Evolutionary conservation across 225 moss, liverwort and hornwort species (phyloP), one percentile per base, ranked within the genome.

Genomic region (Climacium dendroides): DNA sequence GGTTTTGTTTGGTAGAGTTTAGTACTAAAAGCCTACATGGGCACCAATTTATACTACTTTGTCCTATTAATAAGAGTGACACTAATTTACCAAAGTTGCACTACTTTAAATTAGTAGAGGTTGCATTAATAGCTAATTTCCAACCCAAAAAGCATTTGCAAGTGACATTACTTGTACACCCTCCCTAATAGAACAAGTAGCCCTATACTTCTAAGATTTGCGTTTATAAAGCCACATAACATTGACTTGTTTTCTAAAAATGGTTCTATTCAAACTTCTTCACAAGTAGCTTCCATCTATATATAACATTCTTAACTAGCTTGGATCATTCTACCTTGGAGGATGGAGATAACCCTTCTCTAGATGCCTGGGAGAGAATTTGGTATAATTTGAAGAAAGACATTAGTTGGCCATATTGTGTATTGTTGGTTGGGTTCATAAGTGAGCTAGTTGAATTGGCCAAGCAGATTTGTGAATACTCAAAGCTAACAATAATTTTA

Each of bases 401-500:
- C 9, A 60, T 60, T 28, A 6, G 13, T 3, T 26, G 6, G 15
- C 30, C 30, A 62, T 62, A 8, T 30, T 62, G 62, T 62, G 7
- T 15, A 62, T 0, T 62, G 0, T 7, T 28, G 0, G 7, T 2
- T 4, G 7, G 2, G 29, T 26, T 58, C 2, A 7, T 57, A 4
- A 10, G 5, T 58, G 58, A 10, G 24, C 1, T 23, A 1, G 26
- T n/a, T n/a, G n/a, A n/a, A n/a, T 59, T 59, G 59, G 59, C 12
- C 6, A 20, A 5, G 25, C 4, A 10, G 5, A 3, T 59, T 59
- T 12, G 6, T 28, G 28, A 62, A 62, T 8, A 30, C 12, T 30
- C 30, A 62, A 29, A 61, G 0, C 11, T 6, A 29, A 14, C 6
- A 61, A 3, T 29, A 61, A 61, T 61, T 61, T 61, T 0, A 61